Conservation (phyloP, 768 basidiomycete genomes). For the Boletus bicolor region DNA sequence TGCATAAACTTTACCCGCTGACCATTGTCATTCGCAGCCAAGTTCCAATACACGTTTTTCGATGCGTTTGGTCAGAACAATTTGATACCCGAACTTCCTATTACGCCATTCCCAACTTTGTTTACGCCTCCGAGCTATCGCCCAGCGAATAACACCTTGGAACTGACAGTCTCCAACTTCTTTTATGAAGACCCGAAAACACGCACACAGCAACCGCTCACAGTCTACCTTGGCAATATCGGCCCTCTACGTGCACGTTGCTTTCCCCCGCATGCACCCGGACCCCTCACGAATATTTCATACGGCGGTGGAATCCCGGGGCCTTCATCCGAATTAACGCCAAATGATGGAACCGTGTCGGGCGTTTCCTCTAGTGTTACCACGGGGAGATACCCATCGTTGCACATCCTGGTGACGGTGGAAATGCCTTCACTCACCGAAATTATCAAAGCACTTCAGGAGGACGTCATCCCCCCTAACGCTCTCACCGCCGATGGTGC, state of each 20-base stretch:
- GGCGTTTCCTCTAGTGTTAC: constrained; percentile 23
- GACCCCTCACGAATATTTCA: constrained; percentile 61
- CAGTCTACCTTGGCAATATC: constrained; percentile 86
- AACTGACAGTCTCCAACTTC: constrained; percentile 85
- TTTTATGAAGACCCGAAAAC: constrained; percentile 75
- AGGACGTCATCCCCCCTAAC: constrained; percentile 53
- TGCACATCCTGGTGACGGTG: constrained; percentile 82
- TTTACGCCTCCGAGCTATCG: constrained; percentile 78
- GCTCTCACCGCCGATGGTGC: constrained; percentile 34
- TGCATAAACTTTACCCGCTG: constrained; percentile 11
- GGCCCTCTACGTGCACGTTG: constrained; percentile 80
- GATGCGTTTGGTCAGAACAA: constrained; percentile 82
- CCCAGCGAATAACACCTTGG: constrained; percentile 67
- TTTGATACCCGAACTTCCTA: constrained; percentile 70
- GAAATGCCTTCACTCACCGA: constrained; percentile 78
- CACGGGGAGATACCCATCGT: constrained; percentile 50
- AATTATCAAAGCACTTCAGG: constrained; percentile 75
- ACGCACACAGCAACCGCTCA: constrained; percentile 63
- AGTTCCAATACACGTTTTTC: constrained; percentile 94
- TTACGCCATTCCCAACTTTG: constrained; percentile 88
- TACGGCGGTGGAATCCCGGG: constrained; percentile 50
- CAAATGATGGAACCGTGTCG: constrained; percentile 22
- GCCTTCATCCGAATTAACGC: constrained; percentile 32
- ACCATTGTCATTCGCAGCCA: constrained; percentile 49
- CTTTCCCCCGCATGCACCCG: constrained; percentile 70